Base-by-base conservation (phyloP, 352 stramenopile genomes). In the Pythium grandisporangium region DNA sequence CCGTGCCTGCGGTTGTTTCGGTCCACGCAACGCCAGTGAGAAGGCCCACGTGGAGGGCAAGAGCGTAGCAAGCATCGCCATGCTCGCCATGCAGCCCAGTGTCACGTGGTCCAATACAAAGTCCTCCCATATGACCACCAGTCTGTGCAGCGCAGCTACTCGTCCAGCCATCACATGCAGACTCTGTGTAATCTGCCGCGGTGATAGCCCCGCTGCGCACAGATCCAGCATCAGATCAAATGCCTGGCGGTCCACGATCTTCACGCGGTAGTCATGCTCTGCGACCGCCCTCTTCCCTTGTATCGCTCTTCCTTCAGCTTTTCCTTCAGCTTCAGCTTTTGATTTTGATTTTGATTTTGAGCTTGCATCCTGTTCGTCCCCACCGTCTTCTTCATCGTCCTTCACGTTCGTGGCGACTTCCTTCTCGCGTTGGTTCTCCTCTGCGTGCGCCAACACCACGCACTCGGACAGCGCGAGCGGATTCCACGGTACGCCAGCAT, bases 41-140 rank as follows among this genome's bases (percentile, higher is more conserved):
- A 83, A 77, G 10, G 53, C 58, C 72, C 66, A 81, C 29, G 58
- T 62, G 19, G 51, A 40, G 7, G 43, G 38, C 12, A 85, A 36
- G 20, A 81, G 43, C 35, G 48, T 35, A 16, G 64, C 53, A 6
- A 63, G 46, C 27, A 63, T 49, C 13, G 61, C 52, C 37, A 81
- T 39, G 45, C 61, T 83, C 8, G 39, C 51, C 0, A 63, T 48
- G 8, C 63, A 59, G n/a, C 61, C 62, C 8, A 85, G 48, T 24
- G 50, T 30, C 0, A 30, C 13, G 24, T 50, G 50, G 27, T 49
- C 30, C 3, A 42, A 39, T 0, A 50, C 36, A 6, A 53, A 36
- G n/a, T 65, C 59, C 7, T 52, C 27, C 16, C 65, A 71, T 32
- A 73, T 53, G 20, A 66, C 64, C 35, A 59, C 58, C 20, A 63